phyloP scores from a whole-genome alignment of 805 yeast genomes.

The Candida ovalis region DNA sequence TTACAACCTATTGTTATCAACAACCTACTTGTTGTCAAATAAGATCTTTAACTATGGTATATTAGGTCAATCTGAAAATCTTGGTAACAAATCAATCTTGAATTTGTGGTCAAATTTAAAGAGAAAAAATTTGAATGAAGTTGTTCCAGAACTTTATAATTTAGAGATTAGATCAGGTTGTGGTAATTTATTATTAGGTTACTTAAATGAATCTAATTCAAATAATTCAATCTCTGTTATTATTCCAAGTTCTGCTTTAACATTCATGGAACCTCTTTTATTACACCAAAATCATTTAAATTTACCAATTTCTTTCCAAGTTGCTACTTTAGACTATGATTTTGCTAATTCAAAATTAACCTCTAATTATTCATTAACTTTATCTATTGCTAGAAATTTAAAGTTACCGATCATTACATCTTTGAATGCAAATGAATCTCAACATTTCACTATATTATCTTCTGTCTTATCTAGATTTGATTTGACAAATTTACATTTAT shows the following conservation, averaged over 20 bases:
- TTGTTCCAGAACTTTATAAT: constrained; percentile 57
- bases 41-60: constrained; percentile 70
- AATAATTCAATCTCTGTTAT: constrained; percentile 36
- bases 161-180: constrained; percentile 83
- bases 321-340: constrained; percentile 75
- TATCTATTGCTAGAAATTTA: constrained; percentile 58
- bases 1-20: constrained; percentile 48
- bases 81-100: constrained; percentile 47
- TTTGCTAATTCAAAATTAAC: constrained; percentile 46
- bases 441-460: constrained; percentile 61
- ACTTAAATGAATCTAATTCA: constrained; percentile 33
- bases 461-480: constrained; percentile 61
- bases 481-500: constrained; percentile 63
- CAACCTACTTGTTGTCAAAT: constrained; percentile 47
- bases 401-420: constrained; percentile 71
- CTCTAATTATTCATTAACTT: constrained; percentile 60
- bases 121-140: constrained; percentile 48
- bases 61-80: constrained; percentile 36
- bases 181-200: constrained; percentile 74
- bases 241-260: constrained; percentile 64
- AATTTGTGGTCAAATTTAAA: constrained; percentile 60
- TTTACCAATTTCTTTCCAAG: constrained; percentile 66
- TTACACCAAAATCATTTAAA: constrained; percentile 28
- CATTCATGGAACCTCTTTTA: constrained; percentile 63
- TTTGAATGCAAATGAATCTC: constrained; percentile 56